Percentiles rank a stretch among this genome's conserved stretches.
These are phyloP conservation scores for Tuber melanosporum DNA, from an alignment of 495 filamentous ascomycete genomes.

Conservation along the genomic window DNA sequence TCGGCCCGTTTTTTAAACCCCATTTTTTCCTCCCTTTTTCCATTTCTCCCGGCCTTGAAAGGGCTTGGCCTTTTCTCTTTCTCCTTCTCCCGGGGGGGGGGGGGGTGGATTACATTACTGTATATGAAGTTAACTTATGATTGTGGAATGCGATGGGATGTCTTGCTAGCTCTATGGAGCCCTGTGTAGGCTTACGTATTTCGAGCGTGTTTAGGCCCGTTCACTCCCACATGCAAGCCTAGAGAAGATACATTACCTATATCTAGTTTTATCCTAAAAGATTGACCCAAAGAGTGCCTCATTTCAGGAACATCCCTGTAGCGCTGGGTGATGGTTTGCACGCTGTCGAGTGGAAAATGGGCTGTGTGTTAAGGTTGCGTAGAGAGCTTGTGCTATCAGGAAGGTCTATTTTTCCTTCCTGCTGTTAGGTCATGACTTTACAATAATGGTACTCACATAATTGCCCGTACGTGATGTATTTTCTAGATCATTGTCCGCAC, in stretches of 20 bases:
- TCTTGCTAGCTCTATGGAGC: background rate
- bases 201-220: background rate
- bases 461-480: background rate
- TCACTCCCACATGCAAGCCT: background rate
- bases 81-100: background rate
- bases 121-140: background rate
- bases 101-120: background rate
- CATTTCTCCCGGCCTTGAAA: background rate
- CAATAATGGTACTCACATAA: too few relatives aligned
- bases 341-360: background rate
- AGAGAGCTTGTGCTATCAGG: background rate
- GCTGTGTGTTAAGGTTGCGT: background rate
- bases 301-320: background rate
- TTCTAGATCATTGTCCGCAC: background rate
- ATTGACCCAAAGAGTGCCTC: background rate
- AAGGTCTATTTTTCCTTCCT: background rate
- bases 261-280: background rate
- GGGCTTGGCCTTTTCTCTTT: background rate
- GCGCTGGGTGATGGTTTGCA: background rate
- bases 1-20: background rate
- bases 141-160: background rate
- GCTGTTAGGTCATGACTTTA: too few relatives aligned
- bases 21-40: background rate
- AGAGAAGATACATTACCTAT: background rate
- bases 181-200: background rate